Evolutionary conservation across 768 basidiomycete species (phyloP).

Genomic region (Dacryopinax primogenitus): DNA sequence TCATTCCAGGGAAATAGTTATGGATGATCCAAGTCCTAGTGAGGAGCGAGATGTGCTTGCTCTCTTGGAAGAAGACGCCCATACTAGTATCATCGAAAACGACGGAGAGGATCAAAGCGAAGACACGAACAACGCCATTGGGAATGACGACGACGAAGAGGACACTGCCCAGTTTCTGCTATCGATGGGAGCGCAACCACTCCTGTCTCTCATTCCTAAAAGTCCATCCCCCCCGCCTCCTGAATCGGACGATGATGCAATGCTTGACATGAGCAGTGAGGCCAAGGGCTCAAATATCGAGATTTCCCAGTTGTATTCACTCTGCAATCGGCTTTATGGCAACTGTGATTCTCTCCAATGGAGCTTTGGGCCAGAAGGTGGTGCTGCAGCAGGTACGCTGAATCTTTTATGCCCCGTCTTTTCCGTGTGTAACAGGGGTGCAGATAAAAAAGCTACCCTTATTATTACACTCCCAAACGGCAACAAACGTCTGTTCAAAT

Average conservation of each 20-base stretch:
- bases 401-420: not conserved
- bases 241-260: not conserved
- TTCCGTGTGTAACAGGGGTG: constrained; percentile 18
- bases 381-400: constrained; percentile 34
- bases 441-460: constrained; percentile 23
- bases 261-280: not conserved
- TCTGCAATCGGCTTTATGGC: constrained; percentile 6
- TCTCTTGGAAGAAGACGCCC: constrained; percentile 19
- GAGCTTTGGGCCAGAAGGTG: not conserved
- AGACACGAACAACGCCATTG: constrained; percentile 13
- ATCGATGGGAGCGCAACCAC: constrained; percentile 40
- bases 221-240: constrained; percentile 31
- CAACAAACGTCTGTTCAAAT: constrained; percentile 41
- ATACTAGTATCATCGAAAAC: constrained; percentile 42
- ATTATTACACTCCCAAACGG: constrained; percentile 40
- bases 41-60: too few species aligned
- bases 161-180: constrained; percentile 34
- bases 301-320: not conserved
- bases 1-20: too few species aligned
- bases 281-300: not conserved
- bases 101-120: constrained; percentile 30
- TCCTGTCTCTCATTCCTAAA: constrained; percentile 43
- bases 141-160: constrained; percentile 38
- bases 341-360: not conserved
- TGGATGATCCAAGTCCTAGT: too few species aligned